Evolutionary conservation across 2,329 filamentous ascomycete genomes (phyloP), one percentile per base, ranked within the genome.

Genomic region (Pyrenochaeta sp.): DNA sequence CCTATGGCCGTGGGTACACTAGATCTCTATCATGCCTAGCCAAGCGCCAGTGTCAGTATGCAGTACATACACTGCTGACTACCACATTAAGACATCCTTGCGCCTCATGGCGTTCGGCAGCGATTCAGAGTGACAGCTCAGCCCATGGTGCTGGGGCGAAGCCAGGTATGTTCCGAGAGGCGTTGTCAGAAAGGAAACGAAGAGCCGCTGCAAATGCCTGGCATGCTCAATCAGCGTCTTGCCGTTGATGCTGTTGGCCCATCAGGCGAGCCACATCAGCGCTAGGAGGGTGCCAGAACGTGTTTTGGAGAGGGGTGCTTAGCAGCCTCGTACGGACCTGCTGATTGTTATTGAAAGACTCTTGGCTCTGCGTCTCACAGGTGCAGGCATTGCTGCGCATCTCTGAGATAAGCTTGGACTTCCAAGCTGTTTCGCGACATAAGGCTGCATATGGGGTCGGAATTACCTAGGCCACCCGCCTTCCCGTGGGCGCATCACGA

Each of bases 381-480:
- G 11, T 28, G 35, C 24, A 29, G 24, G 6, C 18, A n/a, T n/a
- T n/a, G n/a, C n/a, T n/a, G n/a, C 13, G 14, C 11, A 17, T 14
- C 20, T 27, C 4, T 35, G 24, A 38, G 24, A 37, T 38, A 38
- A 38, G 35, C 35, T 20, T 5, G 24, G 35, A n/a, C n/a, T n/a
- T n/a, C n/a, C n/a, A n/a, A 9, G 24, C 23, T 11, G 35, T 21
- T 18, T 30, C 24, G 24, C 10, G 24, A 10, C 17, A 28, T 38
- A 22, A 23, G 35, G 35, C 35, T 38, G 24, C 23, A 29, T 29
- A 29, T 24, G 24, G 11, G 26, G 24, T 19, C 34, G 17, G 22
- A 19, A 14, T 38, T 6, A n/a, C n/a, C n/a, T n/a, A 23, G 35
- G 24, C 35, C 20, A 21, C 17, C 18, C 17, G 11, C 24, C 22